Evolutionary conservation across 352 stramenopile genomes (phyloP).

Genomic region (Thalassiosira gravida): DNA sequence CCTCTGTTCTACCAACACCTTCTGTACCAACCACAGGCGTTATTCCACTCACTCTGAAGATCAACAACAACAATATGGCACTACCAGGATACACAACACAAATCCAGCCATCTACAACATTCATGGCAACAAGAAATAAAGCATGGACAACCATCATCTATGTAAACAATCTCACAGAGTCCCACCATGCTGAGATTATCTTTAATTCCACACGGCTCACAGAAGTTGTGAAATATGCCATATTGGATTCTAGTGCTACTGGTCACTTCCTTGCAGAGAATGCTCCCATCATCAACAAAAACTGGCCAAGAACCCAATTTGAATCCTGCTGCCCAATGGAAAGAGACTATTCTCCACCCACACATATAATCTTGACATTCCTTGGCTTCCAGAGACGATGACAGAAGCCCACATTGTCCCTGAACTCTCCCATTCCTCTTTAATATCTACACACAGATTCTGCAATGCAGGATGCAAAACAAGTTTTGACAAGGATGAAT

Average conservation of each 20-base stretch:
- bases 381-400: conserved; percentile 20
- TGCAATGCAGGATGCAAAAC: conserved; percentile 40
- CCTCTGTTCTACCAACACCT: too few relatives aligned
- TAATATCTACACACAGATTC: conserved; percentile 25
- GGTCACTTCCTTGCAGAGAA: conserved; percentile 22
- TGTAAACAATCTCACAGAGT: not conserved
- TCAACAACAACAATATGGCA: too few relatives aligned
- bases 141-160: not conserved
- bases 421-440: conserved; percentile 19
- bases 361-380: conserved; percentile 31
- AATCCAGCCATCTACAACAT: too few relatives aligned
- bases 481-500: conserved; percentile 16
- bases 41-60: too few relatives aligned
- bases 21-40: too few relatives aligned
- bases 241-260: conserved; percentile 27
- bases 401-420: conserved; percentile 45
- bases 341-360: conserved; percentile 17
- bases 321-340: conserved; percentile 22
- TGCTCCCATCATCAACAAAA: conserved; percentile 19
- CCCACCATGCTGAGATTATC: not conserved
- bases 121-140: not conserved
- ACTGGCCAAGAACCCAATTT: conserved; percentile 9
- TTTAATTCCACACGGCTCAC: not conserved
- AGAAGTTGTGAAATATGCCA: not conserved
- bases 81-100: too few relatives aligned